phyloP scores from a whole-genome alignment of 805 yeast genomes.

The Starmerella bombi region DNA sequence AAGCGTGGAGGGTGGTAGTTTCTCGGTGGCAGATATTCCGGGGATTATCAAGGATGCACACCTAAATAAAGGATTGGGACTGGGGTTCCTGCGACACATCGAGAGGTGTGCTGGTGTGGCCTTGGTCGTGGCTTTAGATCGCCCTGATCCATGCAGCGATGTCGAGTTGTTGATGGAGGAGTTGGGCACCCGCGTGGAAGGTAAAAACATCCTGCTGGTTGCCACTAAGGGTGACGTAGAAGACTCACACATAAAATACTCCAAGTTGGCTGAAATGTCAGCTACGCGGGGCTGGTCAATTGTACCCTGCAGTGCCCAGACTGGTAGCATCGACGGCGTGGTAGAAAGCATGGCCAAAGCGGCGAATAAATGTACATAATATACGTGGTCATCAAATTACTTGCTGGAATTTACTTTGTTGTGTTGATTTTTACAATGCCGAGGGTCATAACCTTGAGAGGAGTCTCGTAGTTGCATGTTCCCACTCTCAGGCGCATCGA shows the following conservation, averaged over 20 bases:
- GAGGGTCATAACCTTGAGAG: too few relatives aligned
- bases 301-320: slow-evolving; percentile 74
- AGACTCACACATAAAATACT: slow-evolving; percentile 38
- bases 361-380: too few relatives aligned
- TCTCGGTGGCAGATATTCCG: slow-evolving; percentile 95
- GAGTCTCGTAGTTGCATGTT: too few relatives aligned
- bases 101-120: slow-evolving; percentile 85
- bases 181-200: slow-evolving; percentile 51
- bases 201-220: slow-evolving; percentile 56
- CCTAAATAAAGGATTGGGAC: slow-evolving; percentile 76
- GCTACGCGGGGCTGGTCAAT: slow-evolving; percentile 41
- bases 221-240: slow-evolving; percentile 90
- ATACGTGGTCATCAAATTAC: too few relatives aligned
- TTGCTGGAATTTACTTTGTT: too few relatives aligned
- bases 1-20: slow-evolving; percentile 40
- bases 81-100: slow-evolving; percentile 80
- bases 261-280: slow-evolving; percentile 28
- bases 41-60: slow-evolving; percentile 87
- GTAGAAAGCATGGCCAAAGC: slow-evolving; percentile 48
- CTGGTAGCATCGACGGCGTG: slow-evolving; percentile 59
- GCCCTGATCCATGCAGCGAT: slow-evolving; percentile 51
- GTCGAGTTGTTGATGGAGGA: slow-evolving; percentile 51
- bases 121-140: slow-evolving; percentile 70
- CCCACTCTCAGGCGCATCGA: too few relatives aligned
- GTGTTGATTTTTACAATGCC: too few relatives aligned